These are phyloP conservation scores for Daldinia loculata DNA, from an alignment of 495 filamentous ascomycete species.

Conservation along the genomic window DNA sequence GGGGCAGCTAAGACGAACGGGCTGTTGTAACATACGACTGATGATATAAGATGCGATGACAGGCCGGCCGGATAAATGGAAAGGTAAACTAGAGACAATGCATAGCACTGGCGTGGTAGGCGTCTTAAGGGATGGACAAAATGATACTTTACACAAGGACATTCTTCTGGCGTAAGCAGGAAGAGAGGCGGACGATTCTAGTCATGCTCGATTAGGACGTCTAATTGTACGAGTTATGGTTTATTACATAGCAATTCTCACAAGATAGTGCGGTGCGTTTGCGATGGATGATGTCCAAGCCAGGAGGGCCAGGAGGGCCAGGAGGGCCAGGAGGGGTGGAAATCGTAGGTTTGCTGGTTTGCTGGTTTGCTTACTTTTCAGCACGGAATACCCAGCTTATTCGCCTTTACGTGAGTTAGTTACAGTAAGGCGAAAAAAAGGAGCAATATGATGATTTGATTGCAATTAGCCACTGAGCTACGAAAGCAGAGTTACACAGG, in stretches of 20 bases:
- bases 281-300: not conserved
- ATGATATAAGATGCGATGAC: slow-evolving; percentile 15
- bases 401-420: not conserved
- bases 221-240: slow-evolving; percentile 29
- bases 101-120: slow-evolving; percentile 40
- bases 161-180: slow-evolving; percentile 11
- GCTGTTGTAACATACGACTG: slow-evolving; percentile 12
- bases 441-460: not conserved
- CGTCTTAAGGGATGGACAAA: slow-evolving; percentile 36
- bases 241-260: slow-evolving; percentile 23
- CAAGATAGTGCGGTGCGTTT: not conserved
- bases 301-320: too few species aligned
- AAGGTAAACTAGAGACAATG: slow-evolving; percentile 28
- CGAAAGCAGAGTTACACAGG: not conserved
- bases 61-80: slow-evolving; percentile 32
- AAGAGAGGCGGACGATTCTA: slow-evolving; percentile 7
- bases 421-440: not conserved
- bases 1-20: not conserved
- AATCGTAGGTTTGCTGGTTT: slow-evolving; percentile 1
- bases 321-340: slow-evolving; percentile 1
- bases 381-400: not conserved
- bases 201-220: not conserved
- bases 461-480: not conserved
- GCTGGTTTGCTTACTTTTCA: not conserved
- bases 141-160: slow-evolving; percentile 20